These are phyloP conservation scores for Cladophialophora yegresii DNA, from an alignment of 2,329 filamentous ascomycete genomes.

Conservation along the genomic window DNA sequence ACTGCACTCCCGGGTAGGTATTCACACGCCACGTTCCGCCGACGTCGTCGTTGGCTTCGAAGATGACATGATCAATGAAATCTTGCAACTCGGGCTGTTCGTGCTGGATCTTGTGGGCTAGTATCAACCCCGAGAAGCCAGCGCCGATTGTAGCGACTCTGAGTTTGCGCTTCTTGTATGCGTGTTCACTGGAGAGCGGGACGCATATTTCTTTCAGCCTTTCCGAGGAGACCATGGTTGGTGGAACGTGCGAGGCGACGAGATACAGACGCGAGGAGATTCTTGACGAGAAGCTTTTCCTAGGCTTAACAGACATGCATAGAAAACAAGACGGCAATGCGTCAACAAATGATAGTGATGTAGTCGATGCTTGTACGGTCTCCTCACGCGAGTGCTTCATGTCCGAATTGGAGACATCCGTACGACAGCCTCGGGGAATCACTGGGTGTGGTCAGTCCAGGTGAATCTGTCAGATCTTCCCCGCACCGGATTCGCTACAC, in stretches of 20 bases:
- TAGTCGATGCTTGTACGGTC: background rate
- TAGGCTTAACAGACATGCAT: background rate
- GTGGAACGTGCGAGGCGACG: background rate
- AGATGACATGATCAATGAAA: conserved; percentile 46
- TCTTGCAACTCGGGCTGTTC: conserved; percentile 41
- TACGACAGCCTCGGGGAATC: background rate
- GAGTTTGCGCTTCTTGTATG: conserved; percentile 30
- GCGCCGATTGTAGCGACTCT: conserved; percentile 38
- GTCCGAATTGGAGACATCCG: conserved; percentile 6
- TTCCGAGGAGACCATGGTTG: conserved; percentile 26
- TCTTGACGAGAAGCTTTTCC: background rate
- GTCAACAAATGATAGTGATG: background rate
- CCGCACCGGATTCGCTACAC: background rate
- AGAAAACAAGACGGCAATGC: background rate
- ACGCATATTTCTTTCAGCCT: conserved; percentile 30
- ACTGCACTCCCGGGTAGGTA: conserved; percentile 49
- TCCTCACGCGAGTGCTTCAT: background rate
- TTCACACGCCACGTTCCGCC: conserved; percentile 50
- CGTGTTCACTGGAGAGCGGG: conserved; percentile 28
- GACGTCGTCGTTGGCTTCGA: conserved; percentile 46
- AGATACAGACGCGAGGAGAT: background rate
- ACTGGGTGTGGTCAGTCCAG: background rate
- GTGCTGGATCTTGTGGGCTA: conserved; percentile 48
- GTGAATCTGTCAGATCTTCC: background rate
- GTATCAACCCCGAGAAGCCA: conserved; percentile 42